Conservation (phyloP, 140 eudicot genomes). For the Flaveria floridana region DNA sequence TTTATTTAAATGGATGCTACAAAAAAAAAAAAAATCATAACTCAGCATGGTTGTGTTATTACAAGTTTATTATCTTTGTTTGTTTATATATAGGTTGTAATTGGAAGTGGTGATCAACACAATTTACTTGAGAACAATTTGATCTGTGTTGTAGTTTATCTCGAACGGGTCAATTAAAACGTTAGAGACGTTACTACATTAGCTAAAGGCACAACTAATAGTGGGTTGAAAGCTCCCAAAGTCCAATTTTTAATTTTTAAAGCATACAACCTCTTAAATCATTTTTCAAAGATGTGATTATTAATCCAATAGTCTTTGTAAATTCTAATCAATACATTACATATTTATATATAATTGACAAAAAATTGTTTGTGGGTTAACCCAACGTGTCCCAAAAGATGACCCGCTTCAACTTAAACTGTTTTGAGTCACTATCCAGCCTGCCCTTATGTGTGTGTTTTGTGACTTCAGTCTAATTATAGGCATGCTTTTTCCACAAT, state of each 20-base stretch:
- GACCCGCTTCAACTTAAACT: background rate
- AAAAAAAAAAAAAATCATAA: background rate
- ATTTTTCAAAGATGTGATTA: background rate
- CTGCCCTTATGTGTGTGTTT: background rate
- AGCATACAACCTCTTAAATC: constrained; percentile 2
- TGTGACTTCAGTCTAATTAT: background rate
- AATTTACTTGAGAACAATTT: background rate
- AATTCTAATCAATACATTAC: background rate
- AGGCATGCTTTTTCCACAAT: background rate
- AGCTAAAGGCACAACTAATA: background rate
- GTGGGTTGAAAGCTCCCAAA: background rate
- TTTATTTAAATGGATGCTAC: background rate
- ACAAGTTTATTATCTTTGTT: background rate
- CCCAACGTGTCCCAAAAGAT: background rate
- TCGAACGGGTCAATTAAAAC: background rate
- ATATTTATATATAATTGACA: background rate
- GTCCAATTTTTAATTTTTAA: background rate
- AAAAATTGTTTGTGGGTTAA: background rate
- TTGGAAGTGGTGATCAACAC: background rate
- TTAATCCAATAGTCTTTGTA: background rate
- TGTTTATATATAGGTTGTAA: background rate
- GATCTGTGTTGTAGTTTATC: background rate
- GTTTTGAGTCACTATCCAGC: background rate
- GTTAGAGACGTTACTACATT: background rate
- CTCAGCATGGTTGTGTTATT: background rate